Conservation (phyloP, 148 eudicot genomes). For the Vaccinium vitisidaea region DNA sequence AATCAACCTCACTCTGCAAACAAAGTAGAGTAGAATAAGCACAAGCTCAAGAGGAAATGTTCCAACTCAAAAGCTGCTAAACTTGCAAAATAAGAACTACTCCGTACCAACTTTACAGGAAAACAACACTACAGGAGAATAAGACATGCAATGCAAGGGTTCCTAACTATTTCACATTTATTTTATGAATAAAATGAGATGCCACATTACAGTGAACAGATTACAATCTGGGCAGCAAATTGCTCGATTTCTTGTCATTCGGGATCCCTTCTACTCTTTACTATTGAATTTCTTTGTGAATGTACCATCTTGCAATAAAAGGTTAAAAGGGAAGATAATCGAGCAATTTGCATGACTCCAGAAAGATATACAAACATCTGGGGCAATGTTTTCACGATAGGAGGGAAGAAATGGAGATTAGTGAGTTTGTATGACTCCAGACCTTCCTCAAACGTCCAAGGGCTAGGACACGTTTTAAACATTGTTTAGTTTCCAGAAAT, state of each 20-base stretch:
- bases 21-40: constrained; percentile 6
- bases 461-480: neutral
- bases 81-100: neutral
- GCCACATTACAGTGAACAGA: neutral
- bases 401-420: constrained; percentile 11
- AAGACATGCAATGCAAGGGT: neutral
- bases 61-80: neutral
- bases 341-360: neutral
- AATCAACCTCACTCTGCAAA: constrained; percentile 64
- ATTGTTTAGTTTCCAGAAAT: neutral
- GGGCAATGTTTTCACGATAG: neutral
- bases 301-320: neutral
- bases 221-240: neutral
- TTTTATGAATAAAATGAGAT: neutral
- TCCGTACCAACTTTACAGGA: neutral
- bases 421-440: neutral
- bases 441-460: neutral
- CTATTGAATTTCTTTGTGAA: neutral
- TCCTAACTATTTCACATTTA: neutral
- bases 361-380: neutral
- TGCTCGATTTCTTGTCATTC: neutral
- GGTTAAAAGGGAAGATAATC: neutral
- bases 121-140: neutral
- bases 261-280: neutral
- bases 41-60: neutral